phyloP scores from a whole-genome alignment of 257 asterid genomes.

The Solanum corneliomulleri region DNA sequence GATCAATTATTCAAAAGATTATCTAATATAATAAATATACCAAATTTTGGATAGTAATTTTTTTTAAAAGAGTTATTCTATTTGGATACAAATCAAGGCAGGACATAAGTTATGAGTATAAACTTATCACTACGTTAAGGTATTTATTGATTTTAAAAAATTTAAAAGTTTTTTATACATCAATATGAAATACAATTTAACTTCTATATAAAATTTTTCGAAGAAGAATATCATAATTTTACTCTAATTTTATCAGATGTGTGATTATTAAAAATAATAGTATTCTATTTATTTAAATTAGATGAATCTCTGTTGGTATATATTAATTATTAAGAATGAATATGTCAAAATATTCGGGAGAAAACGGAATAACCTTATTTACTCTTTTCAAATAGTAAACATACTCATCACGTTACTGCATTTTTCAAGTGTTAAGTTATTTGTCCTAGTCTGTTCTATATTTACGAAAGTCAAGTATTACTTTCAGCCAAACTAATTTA shows the following conservation, averaged over 20 bases:
- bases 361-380: background rate
- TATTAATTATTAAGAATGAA: background rate
- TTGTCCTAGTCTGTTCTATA: background rate
- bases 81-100: too few relatives aligned
- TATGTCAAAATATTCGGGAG: background rate
- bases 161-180: too few relatives aligned
- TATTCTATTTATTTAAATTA: background rate
- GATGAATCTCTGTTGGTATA: background rate
- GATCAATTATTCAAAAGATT: background rate
- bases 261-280: background rate
- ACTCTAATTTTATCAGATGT: background rate
- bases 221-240: background rate
- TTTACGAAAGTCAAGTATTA: background rate
- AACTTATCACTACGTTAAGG: too few relatives aligned
- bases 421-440: background rate
- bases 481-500: background rate
- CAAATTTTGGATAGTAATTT: too few relatives aligned
- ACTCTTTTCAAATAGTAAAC: background rate
- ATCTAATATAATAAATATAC: too few relatives aligned
- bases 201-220: too few relatives aligned
- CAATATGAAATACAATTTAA: background rate
- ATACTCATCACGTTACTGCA: background rate
- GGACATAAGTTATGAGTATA: too few relatives aligned
- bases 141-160: too few relatives aligned
- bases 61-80: too few relatives aligned